Evolutionary conservation across 805 yeast species (phyloP).

Genomic region (Ogataea salicorniae): DNA sequence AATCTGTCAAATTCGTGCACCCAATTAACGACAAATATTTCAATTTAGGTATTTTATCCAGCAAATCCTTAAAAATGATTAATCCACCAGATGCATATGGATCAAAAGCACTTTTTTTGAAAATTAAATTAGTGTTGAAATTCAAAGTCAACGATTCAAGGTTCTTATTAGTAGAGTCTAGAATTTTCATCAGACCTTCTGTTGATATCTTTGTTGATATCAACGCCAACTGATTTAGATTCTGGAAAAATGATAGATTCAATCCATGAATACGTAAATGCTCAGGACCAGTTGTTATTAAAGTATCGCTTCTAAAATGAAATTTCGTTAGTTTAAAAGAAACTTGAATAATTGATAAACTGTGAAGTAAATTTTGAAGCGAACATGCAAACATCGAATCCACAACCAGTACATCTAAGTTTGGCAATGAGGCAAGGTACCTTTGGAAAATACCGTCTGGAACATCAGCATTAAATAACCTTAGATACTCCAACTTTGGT

Average conservation of each 20-base stretch:
- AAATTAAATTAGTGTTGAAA: slow-evolving; percentile 12
- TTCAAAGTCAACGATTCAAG: slow-evolving; percentile 5
- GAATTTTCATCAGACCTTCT: slow-evolving; percentile 7
- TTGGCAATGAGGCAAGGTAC: no score
- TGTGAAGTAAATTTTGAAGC: no score
- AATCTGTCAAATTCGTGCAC: slow-evolving; percentile 19
- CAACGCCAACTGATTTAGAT: not conserved
- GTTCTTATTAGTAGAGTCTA: slow-evolving; percentile 6
- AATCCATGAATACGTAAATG: no score
- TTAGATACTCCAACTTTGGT: no score
- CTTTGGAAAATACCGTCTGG: no score
- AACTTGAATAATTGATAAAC: no score
- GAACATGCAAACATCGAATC: no score
- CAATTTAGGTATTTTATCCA: slow-evolving; percentile 10
- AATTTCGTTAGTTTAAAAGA: not conserved
- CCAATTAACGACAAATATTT: slow-evolving; percentile 11
- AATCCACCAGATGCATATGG: slow-evolving; percentile 3
- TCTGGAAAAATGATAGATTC: not conserved
- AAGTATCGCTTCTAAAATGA: not conserved
- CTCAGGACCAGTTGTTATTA: no score
- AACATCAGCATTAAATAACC: no score
- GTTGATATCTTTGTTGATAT: slow-evolving; percentile 3
- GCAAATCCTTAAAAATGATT: slow-evolving; percentile 8
- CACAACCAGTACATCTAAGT: no score
- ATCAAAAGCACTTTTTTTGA: slow-evolving; percentile 14